phyloP scores from a whole-genome alignment of 2,329 filamentous ascomycete genomes.

The Hansfordia pulvinata region DNA sequence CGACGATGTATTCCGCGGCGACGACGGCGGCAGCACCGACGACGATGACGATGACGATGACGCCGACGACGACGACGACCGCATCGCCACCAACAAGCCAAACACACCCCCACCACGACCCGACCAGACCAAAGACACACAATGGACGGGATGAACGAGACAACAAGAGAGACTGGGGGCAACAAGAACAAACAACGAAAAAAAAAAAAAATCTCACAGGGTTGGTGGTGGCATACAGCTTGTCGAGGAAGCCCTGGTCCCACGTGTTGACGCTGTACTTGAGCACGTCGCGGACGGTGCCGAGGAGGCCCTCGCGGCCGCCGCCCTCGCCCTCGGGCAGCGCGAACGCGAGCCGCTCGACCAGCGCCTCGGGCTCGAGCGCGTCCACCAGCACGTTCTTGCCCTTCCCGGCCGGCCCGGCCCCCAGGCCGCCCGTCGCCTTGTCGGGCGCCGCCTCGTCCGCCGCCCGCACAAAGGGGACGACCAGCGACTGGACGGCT shows the following conservation, averaged over 20 bases:
- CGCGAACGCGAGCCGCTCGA: slow-evolving; percentile 40
- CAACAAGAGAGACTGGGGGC: slow-evolving; percentile 1
- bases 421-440: slow-evolving; percentile 33
- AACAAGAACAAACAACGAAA: neutral
- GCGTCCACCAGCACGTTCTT: slow-evolving; percentile 51
- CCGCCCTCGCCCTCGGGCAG: slow-evolving; percentile 41
- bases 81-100: too few species aligned
- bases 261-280: slow-evolving; percentile 94
- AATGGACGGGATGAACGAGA: too few species aligned
- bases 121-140: too few species aligned
- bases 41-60: too few species aligned
- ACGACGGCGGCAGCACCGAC: too few species aligned
- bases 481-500: slow-evolving; percentile 52
- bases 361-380: slow-evolving; percentile 42
- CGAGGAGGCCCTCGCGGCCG: slow-evolving; percentile 62
- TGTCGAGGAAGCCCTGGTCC: slow-evolving; percentile 93
- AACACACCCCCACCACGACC: too few species aligned
- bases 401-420: slow-evolving; percentile 20
- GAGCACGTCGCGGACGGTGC: slow-evolving; percentile 57
- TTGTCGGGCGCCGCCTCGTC: slow-evolving; percentile 46
- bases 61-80: too few species aligned
- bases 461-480: slow-evolving; percentile 58
- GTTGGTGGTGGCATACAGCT: slow-evolving; percentile 84
- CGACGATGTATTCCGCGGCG: too few species aligned
- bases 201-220: slow-evolving; percentile 38